Evolutionary conservation across 1,139 yeast species (phyloP), one percentile per base, ranked within the genome.

Genomic region (Yamadazyma sp.): DNA sequence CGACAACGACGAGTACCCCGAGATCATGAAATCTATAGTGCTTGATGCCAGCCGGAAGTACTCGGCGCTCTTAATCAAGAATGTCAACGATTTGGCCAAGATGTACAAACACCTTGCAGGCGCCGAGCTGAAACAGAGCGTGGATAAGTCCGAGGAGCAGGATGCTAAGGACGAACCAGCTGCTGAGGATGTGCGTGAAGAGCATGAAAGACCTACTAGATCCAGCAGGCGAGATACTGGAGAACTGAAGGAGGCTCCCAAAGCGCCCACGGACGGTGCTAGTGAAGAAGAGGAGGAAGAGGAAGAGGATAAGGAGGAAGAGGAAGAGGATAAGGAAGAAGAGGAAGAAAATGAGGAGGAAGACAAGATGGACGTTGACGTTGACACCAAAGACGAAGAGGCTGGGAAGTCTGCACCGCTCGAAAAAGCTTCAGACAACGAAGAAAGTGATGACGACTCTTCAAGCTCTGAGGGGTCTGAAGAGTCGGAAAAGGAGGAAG

Each of bases 31-130:
- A 35, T 43, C 52, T 17, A 53, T 63, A 2, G 56, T 66, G 1
- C 49, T 64, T 5, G 50, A 55, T 4, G 55, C 66, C 2, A 47
- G 64, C 0, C 45, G 51, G 38, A 45, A 50, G 23, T 66, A 67
- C 41, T 50, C 62, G 2, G 49, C 51, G 28, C 47, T 51, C 29
- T 50, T 68, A 40, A 43, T 62, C 18, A 58, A 56, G 34, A 53
- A 58, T 39, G 55, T 66, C 18, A 61, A 62, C 39, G 68, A 61
- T 31, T 49, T 63, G 39, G 44, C 49, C 24, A 20, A 26, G 28
- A n/a, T 18, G 16, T 15, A 28, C 20, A 28, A 16, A 12, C 31
- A 17, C n/a, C 20, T n/a, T 24, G 12, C 17, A 17, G 17, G 14
- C 5, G 5, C 20, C 16, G 29, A 24, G 36, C 22, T n/a, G n/a